Conservation (phyloP, 2,329 filamentous ascomycete species). For the Phaeophleospora eucalypticola region DNA sequence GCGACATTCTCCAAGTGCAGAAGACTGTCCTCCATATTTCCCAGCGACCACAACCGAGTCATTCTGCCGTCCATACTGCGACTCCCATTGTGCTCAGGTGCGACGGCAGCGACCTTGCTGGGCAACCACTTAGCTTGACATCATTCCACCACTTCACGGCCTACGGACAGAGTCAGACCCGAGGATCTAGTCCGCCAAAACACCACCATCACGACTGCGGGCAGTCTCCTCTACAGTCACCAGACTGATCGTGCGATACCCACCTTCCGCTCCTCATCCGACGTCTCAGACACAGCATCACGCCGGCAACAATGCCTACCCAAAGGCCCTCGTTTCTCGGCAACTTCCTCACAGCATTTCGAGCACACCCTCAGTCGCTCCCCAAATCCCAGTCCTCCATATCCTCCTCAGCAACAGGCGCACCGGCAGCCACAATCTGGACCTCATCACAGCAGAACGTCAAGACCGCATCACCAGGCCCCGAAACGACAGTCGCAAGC, state of each 20-base stretch:
- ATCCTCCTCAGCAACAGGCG: slow-evolving; percentile 40
- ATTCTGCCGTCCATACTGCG: background rate
- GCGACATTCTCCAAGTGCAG: background rate
- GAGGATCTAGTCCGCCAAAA: too few relatives aligned
- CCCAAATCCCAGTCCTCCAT: slow-evolving; percentile 51
- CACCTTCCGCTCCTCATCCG: background rate
- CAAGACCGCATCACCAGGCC: slow-evolving; percentile 18
- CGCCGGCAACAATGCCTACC: slow-evolving; percentile 51
- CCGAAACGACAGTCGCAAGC: slow-evolving; percentile 28
- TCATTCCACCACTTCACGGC: too few relatives aligned
- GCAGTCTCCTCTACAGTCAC: slow-evolving; percentile 1
- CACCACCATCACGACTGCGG: background rate
- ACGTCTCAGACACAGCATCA: background rate
- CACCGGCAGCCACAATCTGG: slow-evolving; percentile 27
- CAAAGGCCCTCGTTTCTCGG: slow-evolving; percentile 61
- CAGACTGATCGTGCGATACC: background rate
- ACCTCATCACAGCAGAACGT: slow-evolving; percentile 17
- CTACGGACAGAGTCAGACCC: too few relatives aligned
- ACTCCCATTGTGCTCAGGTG: background rate
- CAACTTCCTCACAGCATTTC: slow-evolving; percentile 64
- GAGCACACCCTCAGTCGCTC: slow-evolving; percentile 56
- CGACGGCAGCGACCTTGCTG: too few relatives aligned
- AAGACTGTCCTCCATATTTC: background rate
- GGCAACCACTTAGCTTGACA: too few relatives aligned
- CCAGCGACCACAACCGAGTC: background rate